These are phyloP conservation scores for Candida alai DNA, from an alignment of 805 yeast species.

Conservation along the genomic window DNA sequence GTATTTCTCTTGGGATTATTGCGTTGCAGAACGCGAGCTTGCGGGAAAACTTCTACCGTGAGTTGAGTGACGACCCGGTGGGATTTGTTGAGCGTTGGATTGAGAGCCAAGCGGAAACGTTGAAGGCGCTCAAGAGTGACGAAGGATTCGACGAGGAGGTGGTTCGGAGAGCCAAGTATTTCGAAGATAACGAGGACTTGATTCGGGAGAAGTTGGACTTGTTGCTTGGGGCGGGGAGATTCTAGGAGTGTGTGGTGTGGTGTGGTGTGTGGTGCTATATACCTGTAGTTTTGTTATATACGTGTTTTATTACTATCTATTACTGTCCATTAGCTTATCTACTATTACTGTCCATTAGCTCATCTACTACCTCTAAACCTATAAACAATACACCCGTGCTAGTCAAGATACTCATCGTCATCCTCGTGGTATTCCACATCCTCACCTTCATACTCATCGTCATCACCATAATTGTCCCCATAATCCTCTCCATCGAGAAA, in stretches of 20 bases:
- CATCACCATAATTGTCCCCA: conserved; percentile 13
- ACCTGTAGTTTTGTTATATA: conserved; percentile 1
- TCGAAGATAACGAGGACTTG: conserved; percentile 59
- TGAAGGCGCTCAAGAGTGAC: conserved; percentile 84
- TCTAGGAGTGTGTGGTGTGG: conserved; percentile 17
- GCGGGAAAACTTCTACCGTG: conserved; percentile 75
- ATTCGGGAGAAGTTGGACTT: conserved; percentile 76
- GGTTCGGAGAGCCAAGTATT: conserved; percentile 81
- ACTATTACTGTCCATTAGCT: not conserved
- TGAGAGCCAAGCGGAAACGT: conserved; percentile 76
- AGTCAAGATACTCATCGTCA: conserved; percentile 19
- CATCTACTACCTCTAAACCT: not conserved
- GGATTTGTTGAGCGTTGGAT: conserved; percentile 69
- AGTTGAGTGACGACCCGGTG: conserved; percentile 73
- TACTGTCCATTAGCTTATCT: not conserved
- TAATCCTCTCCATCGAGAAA: conserved; percentile 11
- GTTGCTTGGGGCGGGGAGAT: conserved; percentile 56
- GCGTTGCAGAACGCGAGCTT: conserved; percentile 53
- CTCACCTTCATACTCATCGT: conserved; percentile 19
- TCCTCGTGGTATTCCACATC: conserved; percentile 13
- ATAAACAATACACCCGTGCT: conserved; percentile 1
- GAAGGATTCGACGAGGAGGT: conserved; percentile 86
- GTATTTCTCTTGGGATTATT: conserved; percentile 47
- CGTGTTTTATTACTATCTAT: conserved; percentile 3
- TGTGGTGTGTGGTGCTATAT: conserved; percentile 2